Evolutionary conservation across 2,329 filamentous ascomycete genomes (phyloP), one percentile per base, ranked within the genome.

Genomic region (Xylaria sp.): DNA sequence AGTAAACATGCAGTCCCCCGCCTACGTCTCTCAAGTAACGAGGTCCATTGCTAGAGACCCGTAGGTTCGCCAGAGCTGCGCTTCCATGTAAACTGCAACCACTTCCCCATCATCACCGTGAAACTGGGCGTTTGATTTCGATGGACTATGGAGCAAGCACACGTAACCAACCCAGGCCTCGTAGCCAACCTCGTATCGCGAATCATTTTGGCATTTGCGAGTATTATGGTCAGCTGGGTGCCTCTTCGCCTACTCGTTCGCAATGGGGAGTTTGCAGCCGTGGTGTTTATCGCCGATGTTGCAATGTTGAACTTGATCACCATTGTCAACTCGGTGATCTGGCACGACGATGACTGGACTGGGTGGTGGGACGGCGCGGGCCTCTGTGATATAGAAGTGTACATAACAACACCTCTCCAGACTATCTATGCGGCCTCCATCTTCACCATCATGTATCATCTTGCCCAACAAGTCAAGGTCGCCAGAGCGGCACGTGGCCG

Each of bases 181-280:
- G 65, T 76, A 1, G 79, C 80, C 69, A 88, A 89, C 78, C 78
- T 86, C 48, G 72, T 85, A 61, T 79, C 79, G 61, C 81, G 87
- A n/a, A 79, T 88, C 20, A 63, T 83, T 39, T 75, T 89, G 20
- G 82, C 82, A 20, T 69, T 84, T 50, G 1, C 84, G 13, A 82
- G 83, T 59, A 83, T 83, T 34, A 25, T 84, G 12, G 73, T 83
- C 55, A 86, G 83, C 63, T 80, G 83, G 72, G 83, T 88, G 0
- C 87, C 87, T 1, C 78, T 88, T 2, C 80, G 80, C 3, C 78
- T 87, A 0, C 82, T 89, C 41, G 80, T 80, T 74, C 80, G 81
- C 48, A 85, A 86, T 64, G 83, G 85, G 25, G 87, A 89, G 75
- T 82, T 88, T 65, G 83, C 85, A 1, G 86, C 85, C 43, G 79